Conservation (phyloP, 208 protist species). For the Zelonia costaricensis region DNA sequence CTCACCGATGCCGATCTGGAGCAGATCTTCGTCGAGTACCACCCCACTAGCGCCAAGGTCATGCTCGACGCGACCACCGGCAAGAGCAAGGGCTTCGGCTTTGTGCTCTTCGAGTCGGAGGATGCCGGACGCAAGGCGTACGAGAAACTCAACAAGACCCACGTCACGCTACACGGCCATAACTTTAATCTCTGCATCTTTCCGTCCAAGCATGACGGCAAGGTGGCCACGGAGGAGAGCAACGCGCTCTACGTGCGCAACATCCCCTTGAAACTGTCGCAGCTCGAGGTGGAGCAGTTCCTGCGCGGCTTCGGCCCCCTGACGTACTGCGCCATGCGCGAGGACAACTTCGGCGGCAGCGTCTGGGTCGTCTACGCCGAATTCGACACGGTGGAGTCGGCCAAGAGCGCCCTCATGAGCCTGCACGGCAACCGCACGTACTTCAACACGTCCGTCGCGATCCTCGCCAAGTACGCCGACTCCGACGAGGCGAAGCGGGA, state of each 20-base stretch:
- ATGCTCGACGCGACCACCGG: constrained; percentile 89
- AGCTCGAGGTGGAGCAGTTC: constrained; percentile 70
- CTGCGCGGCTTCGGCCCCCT: constrained; percentile 66
- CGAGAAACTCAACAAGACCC: constrained; percentile 68
- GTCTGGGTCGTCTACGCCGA: constrained; percentile 90
- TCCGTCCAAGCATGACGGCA: constrained; percentile 84
- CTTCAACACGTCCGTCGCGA: constrained; percentile 58
- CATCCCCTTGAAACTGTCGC: constrained; percentile 59
- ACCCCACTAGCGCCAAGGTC: constrained; percentile 90
- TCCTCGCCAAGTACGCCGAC: constrained; percentile 88
- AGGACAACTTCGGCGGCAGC: constrained; percentile 76
- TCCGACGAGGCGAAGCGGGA: constrained; percentile 77
- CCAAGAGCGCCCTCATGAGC: constrained; percentile 56
- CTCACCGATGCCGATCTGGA: constrained; percentile 81
- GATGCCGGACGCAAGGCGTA: constrained; percentile 85
- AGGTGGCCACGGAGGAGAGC: constrained; percentile 54
- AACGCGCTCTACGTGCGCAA: constrained; percentile 85
- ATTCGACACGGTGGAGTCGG: constrained; percentile 67
- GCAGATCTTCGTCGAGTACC: constrained; percentile 76
- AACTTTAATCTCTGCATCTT: constrained; percentile 82
- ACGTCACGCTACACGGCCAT: constrained; percentile 58
- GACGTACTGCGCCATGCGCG: constrained; percentile 87
- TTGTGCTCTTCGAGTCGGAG: constrained; percentile 94
- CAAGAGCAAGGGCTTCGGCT: constrained; percentile 95
- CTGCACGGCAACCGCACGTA: constrained; percentile 73